These are phyloP conservation scores for Dryadomyces quercivorus DNA, from an alignment of 2,329 filamentous ascomycete species.

Conservation along the genomic window DNA sequence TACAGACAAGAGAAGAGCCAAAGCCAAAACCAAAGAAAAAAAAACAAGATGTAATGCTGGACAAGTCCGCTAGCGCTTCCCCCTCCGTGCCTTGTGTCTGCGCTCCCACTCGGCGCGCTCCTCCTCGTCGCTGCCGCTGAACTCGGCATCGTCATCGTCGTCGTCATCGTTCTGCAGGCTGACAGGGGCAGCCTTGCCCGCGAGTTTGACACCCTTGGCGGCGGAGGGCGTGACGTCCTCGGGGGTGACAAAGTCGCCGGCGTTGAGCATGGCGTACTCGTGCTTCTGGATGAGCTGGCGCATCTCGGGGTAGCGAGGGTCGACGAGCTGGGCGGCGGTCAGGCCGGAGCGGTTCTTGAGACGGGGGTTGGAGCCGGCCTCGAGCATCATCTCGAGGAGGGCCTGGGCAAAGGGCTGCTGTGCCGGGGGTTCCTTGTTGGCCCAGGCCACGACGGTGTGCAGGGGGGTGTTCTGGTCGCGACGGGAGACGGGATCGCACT, in stretches of 20 bases:
- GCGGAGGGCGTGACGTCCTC: conserved; percentile 14
- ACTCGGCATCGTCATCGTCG: conserved; percentile 45
- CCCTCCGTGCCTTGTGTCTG: conserved; percentile 22
- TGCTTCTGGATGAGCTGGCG: conserved; percentile 54
- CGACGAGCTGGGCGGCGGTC: conserved; percentile 59
- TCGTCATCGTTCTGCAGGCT: conserved; percentile 12
- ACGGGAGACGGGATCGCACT: conserved; percentile 67
- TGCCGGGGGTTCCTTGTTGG: conserved; percentile 53
- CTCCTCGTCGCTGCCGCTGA: conserved; percentile 52
- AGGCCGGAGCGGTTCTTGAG: conserved; percentile 60
- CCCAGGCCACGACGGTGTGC: conserved; percentile 66
- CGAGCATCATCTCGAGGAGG: conserved; percentile 68
- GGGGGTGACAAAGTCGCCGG: conserved; percentile 40
- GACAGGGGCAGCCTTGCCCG: conserved; percentile 5
- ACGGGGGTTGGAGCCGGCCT: conserved; percentile 54
- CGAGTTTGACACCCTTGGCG: conserved; percentile 5
- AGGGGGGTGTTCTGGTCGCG: conserved; percentile 66
- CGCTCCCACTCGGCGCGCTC: conserved; percentile 51
- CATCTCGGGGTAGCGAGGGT: conserved; percentile 54
- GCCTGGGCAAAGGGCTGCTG: conserved; percentile 53
- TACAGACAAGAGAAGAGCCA: background rate
- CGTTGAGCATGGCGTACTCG: conserved; percentile 48
- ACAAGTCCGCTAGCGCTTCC: background rate
- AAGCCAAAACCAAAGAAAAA: background rate
- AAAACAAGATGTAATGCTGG: background rate